Evolutionary conservation across 306 rosid genomes (phyloP), one percentile per base, ranked within the genome.

Genomic region (Castanea mollissima): DNA sequence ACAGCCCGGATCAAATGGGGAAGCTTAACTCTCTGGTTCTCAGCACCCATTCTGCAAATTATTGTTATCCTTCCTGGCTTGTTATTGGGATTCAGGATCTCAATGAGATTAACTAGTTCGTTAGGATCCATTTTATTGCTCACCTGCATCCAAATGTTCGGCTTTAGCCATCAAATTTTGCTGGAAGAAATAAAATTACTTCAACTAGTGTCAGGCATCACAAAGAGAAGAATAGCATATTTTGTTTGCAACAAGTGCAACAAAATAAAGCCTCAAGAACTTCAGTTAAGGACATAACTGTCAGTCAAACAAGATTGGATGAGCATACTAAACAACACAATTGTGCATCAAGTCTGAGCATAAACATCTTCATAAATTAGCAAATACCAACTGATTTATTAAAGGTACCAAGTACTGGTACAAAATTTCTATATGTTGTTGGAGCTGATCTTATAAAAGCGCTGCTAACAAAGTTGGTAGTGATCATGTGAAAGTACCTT

Each of bases 51-150:
- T 81, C 96, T 87, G 25, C 75, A 82, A 68, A 91, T 89, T 64
- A 89, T 74, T 38, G 93, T 89, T 25, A 91, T 87, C 79, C 92
- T 89, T 82, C 96, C 91, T 35, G 93, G 86, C 82, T 91, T 91
- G 91, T 91, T 91, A 20, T 75, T 23, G 16, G 93, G 92, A 41
- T 91, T 91, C 82, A 91, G 74, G 86, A 91, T 89, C 57, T 91
- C 92, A 49, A 89, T 81, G 75, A 91, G 88, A 38, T 88, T 91
- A 34, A 91, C 92, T 46, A 91, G 83, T 49, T 91, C 89, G 21
- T 78, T 87, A 58, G 96, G 96, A 77, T 91, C 96, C 96, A 91
- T 91, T 83, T 85, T 91, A 82, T 91, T 78, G 88, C 96, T 91
- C 52, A 91, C 96, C 93, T 91, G 91, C 56, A 73, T 62, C 29